phyloP scores from a whole-genome alignment of 352 stramenopile species.

The Pythium dissimile region DNA sequence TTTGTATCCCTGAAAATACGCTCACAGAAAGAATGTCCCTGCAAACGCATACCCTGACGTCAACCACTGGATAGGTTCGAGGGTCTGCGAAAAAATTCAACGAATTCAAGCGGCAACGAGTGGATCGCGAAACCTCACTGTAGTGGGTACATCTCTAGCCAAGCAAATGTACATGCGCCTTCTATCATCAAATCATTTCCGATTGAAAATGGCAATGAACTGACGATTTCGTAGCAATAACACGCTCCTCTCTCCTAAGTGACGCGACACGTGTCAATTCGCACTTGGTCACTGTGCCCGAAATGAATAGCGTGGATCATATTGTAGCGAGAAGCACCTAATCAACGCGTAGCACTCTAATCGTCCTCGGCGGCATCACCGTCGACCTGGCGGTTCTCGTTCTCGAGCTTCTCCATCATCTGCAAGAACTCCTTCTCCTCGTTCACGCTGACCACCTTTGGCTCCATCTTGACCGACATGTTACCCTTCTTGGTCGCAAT shows the following conservation, averaged over 20 bases:
- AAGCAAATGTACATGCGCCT: too few relatives aligned
- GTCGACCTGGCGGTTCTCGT: conserved; percentile 98
- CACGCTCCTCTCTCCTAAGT: conserved; percentile 12
- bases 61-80: conserved; percentile 42
- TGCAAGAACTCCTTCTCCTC: conserved; percentile 98
- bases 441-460: conserved; percentile 98
- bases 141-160: too few relatives aligned
- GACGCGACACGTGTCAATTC: background rate
- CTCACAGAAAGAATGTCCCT: too few relatives aligned
- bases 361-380: conserved; percentile 96
- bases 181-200: background rate
- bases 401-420: conserved; percentile 99
- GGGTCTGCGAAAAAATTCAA: conserved; percentile 81
- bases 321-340: conserved; percentile 8
- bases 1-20: too few relatives aligned
- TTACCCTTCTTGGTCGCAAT: conserved; percentile 96
- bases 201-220: background rate
- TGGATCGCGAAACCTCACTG: conserved; percentile 44
- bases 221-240: background rate
- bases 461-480: conserved; percentile 97
- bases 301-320: background rate
- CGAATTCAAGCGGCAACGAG: conserved; percentile 60
- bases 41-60: too few relatives aligned
- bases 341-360: conserved; percentile 20
- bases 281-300: background rate